These are phyloP conservation scores for Candida sanyaensis DNA, from an alignment of 1,139 yeast genomes.

Conservation along the genomic window DNA sequence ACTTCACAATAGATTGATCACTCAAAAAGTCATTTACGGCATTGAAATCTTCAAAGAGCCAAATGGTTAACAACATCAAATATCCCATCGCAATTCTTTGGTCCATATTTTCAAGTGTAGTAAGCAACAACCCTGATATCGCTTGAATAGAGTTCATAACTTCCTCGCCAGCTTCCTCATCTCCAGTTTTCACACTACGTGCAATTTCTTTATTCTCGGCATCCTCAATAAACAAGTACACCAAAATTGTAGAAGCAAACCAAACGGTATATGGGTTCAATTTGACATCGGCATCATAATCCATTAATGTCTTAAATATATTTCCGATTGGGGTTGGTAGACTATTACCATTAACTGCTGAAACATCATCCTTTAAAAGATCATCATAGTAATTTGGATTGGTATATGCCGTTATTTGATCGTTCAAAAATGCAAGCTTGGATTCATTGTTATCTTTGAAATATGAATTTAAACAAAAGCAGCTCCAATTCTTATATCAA, in stretches of 20 bases:
- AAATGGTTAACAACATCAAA: constrained; percentile 68
- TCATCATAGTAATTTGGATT: constrained; percentile 22
- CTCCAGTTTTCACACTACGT: constrained; percentile 63
- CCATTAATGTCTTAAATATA: constrained; percentile 68
- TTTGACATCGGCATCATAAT: constrained; percentile 73
- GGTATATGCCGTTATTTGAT: constrained; percentile 57
- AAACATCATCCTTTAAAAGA: constrained; percentile 9
- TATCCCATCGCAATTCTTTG: constrained; percentile 81
- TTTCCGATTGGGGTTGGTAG: constrained; percentile 43
- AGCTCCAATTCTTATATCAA: constrained; percentile 78
- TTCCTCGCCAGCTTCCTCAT: constrained; percentile 69
- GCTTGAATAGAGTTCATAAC: constrained; percentile 77
- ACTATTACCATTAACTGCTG: constrained; percentile 10
- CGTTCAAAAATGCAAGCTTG: constrained; percentile 58
- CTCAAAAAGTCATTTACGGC: constrained; percentile 78
- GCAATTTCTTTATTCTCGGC: constrained; percentile 54
- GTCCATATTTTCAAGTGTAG: constrained; percentile 65
- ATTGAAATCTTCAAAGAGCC: constrained; percentile 77
- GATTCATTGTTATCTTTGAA: constrained; percentile 67
- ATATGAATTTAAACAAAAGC: constrained; percentile 67
- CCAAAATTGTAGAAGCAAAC: constrained; percentile 75
- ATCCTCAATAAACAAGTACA: constrained; percentile 64
- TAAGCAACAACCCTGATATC: constrained; percentile 70
- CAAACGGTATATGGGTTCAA: constrained; percentile 86
- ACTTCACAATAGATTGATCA: constrained; percentile 65